Evolutionary conservation across 1,284 basidiomycete species (phyloP), one percentile per base, ranked within the genome.

Genomic region (Schizophyllum commune): DNA sequence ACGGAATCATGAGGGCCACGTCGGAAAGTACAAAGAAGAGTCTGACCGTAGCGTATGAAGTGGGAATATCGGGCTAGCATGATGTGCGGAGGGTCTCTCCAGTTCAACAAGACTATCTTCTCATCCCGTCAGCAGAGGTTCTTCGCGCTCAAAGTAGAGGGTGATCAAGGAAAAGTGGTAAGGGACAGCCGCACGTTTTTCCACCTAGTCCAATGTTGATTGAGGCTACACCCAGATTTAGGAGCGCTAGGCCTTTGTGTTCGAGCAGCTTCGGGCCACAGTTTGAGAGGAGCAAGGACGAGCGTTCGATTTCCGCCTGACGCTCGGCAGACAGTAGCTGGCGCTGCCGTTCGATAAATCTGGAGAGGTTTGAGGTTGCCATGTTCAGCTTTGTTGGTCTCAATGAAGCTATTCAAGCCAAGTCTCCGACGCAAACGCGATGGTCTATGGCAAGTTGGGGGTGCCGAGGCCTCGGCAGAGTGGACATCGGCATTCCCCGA

Each of bases 201-300:
- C 93, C 94, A 32, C 94, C 95, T 1, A 97, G 79, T 1, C 94
- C 95, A 32, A 96, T 81, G 56, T 82, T 84, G 22, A 94, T 79
- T 20, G 80, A 81, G 1, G 83, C 79, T 0, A 94, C 79, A 0
- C 89, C 86, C 8, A 98, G 77, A 32, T 87, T 86, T 33, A 84
- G 83, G 0, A 97, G 73, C 1, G 92, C 88, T 5, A 98, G 77
- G 1, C 95, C 95, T 66, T 92, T 89, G 66, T 91, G 88, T 72
- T 97, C 94, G 17, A 98, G 81, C 11, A 96, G 76, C 68, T 88
- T 93, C 0, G 90, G 89, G 4, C 88, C 82, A 69, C 92, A 94
- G 63, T 93, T 93, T 4, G 91, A 89, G 52, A 95, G 81, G 32
- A 96, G 75, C 9, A 96, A 79, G 6, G 88, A 85, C 22, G 84